Percentiles rank a stretch among this genome's conserved stretches.
Evolutionary conservation across 2,329 filamentous ascomycete genomes (phyloP).

Genomic region (Leptographium flavum): DNA sequence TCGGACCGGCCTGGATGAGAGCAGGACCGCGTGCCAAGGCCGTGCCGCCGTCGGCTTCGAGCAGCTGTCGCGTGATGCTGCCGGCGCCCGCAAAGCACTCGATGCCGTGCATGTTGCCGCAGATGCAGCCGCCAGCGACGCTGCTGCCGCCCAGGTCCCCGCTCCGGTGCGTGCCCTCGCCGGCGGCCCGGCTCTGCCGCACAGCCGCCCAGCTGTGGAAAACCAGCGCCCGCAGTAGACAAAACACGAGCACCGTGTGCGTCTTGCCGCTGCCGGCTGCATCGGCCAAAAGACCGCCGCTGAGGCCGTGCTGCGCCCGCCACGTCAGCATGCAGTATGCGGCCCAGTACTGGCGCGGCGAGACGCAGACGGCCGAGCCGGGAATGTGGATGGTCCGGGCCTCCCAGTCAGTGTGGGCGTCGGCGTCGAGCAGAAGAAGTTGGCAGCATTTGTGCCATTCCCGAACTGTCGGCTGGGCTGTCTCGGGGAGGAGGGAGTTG

Average conservation of each 20-base stretch:
- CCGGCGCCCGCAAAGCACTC: constrained; percentile 5
- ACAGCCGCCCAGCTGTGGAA: constrained; percentile 3
- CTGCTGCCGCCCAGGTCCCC: not conserved
- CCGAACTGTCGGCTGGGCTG: not conserved
- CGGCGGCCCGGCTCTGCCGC: not conserved
- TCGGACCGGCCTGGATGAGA: not conserved
- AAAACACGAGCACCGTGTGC: constrained; percentile 1
- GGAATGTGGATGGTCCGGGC: constrained; percentile 6
- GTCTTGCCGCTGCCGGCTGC: constrained; percentile 7
- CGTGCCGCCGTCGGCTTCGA: not conserved
- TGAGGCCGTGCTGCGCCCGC: not conserved
- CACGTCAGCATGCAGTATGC: constrained; percentile 5
- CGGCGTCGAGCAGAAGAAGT: constrained; percentile 3
- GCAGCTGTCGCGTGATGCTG: not conserved
- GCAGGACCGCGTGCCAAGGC: constrained; percentile 1
- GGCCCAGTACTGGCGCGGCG: constrained; percentile 5
- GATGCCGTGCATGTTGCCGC: constrained; percentile 2
- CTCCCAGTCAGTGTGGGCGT: constrained; percentile 1
- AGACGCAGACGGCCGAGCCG: not conserved
- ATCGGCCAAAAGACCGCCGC: constrained; percentile 7
- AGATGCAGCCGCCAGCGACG: not conserved
- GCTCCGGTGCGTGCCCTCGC: not conserved
- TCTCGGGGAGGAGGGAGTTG: not conserved
- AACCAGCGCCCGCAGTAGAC: constrained; percentile 3
- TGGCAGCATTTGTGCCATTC: constrained; percentile 5